phyloP scores from a whole-genome alignment of 78 protist genomes.

The Mantamonas sphyraenae region DNA sequence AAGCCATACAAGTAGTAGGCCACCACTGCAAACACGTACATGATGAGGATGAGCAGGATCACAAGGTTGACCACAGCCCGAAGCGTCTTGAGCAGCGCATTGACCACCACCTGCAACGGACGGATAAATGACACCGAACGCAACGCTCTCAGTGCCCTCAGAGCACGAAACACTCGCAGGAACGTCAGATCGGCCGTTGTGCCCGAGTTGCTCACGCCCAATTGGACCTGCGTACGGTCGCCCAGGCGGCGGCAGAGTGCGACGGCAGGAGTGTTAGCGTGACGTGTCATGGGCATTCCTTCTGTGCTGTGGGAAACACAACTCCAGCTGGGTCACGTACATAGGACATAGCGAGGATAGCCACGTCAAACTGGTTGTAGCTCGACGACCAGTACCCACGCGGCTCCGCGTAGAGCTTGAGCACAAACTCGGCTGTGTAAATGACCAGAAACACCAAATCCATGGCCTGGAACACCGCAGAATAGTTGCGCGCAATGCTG shows the following conservation, averaged over 20 bases:
- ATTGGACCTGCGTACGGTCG: too few species aligned
- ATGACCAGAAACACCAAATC: background rate
- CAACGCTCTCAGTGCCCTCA: background rate
- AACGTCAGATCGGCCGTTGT: background rate
- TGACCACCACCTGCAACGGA: background rate
- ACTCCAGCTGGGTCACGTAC: too few species aligned
- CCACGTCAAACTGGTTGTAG: background rate
- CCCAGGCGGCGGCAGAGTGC: too few species aligned
- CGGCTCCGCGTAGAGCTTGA: background rate
- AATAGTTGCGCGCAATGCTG: background rate
- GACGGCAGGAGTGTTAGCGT: too few species aligned
- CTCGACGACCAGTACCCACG: background rate
- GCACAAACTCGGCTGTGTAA: background rate
- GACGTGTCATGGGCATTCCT: too few species aligned
- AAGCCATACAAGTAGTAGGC: background rate
- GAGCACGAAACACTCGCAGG: background rate
- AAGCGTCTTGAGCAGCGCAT: background rate
- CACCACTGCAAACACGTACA: background rate
- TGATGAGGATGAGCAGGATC: background rate
- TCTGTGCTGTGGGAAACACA: too few species aligned
- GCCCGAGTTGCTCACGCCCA: background rate
- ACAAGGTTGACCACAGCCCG: background rate
- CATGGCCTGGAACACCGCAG: background rate
- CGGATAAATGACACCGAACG: background rate
- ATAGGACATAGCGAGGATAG: background rate